Conservation (phyloP, 2,329 filamentous ascomycete species). For the Pochonia chlamydosporia region DNA sequence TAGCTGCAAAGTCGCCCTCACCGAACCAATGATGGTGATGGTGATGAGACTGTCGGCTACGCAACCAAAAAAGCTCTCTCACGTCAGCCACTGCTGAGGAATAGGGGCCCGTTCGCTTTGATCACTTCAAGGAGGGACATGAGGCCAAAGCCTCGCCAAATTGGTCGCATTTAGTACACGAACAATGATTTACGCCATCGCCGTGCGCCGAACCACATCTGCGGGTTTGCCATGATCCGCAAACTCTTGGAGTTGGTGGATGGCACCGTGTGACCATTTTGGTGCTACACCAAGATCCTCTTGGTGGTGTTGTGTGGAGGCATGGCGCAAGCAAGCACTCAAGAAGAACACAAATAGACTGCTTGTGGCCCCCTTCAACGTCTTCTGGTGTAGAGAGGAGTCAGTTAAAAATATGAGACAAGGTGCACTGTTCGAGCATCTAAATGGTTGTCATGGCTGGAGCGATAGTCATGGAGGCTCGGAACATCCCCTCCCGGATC, state of each 20-base stretch:
- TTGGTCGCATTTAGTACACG: not conserved
- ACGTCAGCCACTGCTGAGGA: not conserved
- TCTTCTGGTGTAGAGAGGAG: not conserved
- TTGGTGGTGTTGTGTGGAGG: not conserved
- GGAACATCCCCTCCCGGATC: too few species aligned
- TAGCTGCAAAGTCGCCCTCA: not conserved
- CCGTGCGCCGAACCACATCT: not conserved
- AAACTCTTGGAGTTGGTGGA: not conserved
- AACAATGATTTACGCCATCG: not conserved
- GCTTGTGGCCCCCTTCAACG: not conserved
- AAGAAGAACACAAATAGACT: too few species aligned
- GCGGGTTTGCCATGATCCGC: not conserved
- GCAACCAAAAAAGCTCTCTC: not conserved
- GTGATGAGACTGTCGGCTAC: not conserved
- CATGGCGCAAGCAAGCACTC: not conserved
- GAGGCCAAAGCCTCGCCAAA: not conserved
- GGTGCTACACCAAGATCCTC: not conserved
- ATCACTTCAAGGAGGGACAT: not conserved
- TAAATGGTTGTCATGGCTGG: not conserved
- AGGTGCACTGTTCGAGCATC: not conserved
- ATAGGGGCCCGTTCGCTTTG: too few species aligned
- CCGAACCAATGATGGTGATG: not conserved
- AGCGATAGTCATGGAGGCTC: too few species aligned
- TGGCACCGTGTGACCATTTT: constrained; percentile 5
- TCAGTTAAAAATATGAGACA: not conserved